phyloP scores from a whole-genome alignment of 768 basidiomycete genomes.

The Boletus tylopilopsis region DNA sequence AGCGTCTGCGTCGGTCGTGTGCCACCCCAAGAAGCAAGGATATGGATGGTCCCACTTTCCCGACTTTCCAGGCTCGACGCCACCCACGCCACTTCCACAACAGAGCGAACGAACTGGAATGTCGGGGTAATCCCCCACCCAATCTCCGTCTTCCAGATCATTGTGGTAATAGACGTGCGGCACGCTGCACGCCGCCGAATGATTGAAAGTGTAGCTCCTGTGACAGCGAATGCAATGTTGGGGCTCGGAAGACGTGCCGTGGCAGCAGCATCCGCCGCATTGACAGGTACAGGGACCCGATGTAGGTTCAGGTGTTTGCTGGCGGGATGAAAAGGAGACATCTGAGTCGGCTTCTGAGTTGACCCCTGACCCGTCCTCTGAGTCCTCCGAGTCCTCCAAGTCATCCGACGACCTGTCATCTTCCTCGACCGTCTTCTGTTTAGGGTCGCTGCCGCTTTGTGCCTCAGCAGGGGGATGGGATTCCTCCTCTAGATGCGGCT shows the following conservation, averaged over 20 bases:
- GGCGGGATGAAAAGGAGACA: too few species aligned
- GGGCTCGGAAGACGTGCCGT: background rate
- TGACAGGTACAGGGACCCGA: constrained; percentile 1
- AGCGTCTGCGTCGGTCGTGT: background rate
- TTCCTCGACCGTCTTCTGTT: too few species aligned
- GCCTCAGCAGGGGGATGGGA: too few species aligned
- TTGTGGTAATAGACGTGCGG: background rate
- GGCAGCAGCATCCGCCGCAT: constrained; percentile 4
- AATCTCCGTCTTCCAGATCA: fast-evolving
- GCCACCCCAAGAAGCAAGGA: constrained; percentile 4
- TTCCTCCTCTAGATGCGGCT: too few species aligned
- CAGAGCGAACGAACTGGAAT: background rate
- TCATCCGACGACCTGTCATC: too few species aligned
- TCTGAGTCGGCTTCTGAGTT: too few species aligned
- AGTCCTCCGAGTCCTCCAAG: too few species aligned
- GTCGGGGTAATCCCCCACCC: background rate
- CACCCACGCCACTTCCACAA: background rate
- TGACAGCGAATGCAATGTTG: constrained; percentile 8
- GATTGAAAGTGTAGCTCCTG: background rate
- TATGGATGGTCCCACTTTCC: background rate
- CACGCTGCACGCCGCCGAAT: constrained; percentile 2
- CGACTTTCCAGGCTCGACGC: background rate
- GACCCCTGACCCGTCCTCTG: too few species aligned
- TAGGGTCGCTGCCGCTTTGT: too few species aligned
- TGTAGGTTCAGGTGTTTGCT: too few species aligned